Evolutionary conservation across 441 rosid species (phyloP).

Genomic region (Viola pubescens): DNA sequence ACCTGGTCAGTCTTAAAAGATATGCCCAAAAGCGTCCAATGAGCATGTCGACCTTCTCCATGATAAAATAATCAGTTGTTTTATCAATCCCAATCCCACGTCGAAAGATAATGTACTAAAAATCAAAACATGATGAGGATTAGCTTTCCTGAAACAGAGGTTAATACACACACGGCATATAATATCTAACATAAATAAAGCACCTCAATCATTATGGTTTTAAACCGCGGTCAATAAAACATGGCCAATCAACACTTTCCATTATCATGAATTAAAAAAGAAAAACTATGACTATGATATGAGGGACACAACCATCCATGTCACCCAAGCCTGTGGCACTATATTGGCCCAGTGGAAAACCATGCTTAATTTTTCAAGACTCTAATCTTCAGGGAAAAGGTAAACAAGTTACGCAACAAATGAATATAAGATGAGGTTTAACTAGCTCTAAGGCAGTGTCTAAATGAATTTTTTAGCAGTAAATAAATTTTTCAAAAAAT

Average conservation of each 20-base stretch:
- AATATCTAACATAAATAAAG: too few relatives aligned
- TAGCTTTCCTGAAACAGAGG: constrained; percentile 8
- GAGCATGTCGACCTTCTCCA: constrained; percentile 87
- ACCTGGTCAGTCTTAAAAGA: constrained; percentile 61
- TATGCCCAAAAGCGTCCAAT: constrained; percentile 71
- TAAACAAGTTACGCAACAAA: neutral
- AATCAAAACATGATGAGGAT: constrained; percentile 11
- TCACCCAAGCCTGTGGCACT: neutral
- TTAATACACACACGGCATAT: too few relatives aligned
- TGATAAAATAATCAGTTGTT: constrained; percentile 71
- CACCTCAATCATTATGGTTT: too few relatives aligned
- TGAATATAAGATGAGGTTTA: neutral
- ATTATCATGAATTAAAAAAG: too few relatives aligned
- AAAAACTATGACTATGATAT: too few relatives aligned
- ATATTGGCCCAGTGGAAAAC: constrained; percentile 2
- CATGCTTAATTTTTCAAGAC: neutral
- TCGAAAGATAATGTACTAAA: constrained; percentile 78
- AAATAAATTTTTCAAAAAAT: neutral
- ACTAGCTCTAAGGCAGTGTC: neutral
- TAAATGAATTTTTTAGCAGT: neutral
- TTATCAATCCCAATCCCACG: constrained; percentile 89
- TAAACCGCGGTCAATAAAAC: too few relatives aligned
- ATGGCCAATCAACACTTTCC: too few relatives aligned
- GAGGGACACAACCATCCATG: too few relatives aligned
- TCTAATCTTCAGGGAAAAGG: neutral